Base-by-base conservation (phyloP, 768 basidiomycete genomes). In the Tulasnella sp. region DNA sequence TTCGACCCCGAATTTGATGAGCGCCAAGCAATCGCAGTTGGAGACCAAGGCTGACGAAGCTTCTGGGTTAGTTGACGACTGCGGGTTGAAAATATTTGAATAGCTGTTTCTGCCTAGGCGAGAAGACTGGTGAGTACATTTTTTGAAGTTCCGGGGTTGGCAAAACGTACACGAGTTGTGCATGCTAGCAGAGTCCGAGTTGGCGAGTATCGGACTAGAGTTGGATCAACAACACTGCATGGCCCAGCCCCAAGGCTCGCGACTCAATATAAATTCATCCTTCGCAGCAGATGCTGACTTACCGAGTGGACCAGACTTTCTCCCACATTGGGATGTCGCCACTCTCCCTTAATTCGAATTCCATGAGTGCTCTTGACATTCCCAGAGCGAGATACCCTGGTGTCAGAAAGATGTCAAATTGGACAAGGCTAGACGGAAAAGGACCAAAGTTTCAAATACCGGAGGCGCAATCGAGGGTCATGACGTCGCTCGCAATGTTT, bases 301-400 rank as follows among this genome's bases (percentile, higher is more conserved):
- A 94, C 93, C 85, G 81, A 74, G 86, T 84, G 26, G 86, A 86
- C 94, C 94, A 95, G 85, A 94, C 94, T 82, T 86, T 86, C 18
- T 90, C 91, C 94, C 94, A 95, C 0, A 90, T 92, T 20, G 91
- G 92, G 23, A 95, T 88, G 83, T 94, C 92, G 81, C 93, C 91
- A 80, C 94, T 92, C 40, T 93, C 86, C 77, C 91, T 89, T 39
- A 94, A 85, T 2, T 92, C 92, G 81, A 93, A 93, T 0, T 94
- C 89, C 0, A 92, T 91, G 18, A 95, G 85, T 51, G 88, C 87
- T 61, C 83, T 84, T 44, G 86, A 82, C 67, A 86, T 91, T 18
- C 92, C 93, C 46, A 94, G 88, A 29, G 91, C 91, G 79, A 95
- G 89, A 42, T 93, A 85, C 76, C 93, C 93, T 94, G 82, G n/a